Conservation (phyloP, 2,329 filamentous ascomycete species). For the Coniochaeta hoffmannii region DNA sequence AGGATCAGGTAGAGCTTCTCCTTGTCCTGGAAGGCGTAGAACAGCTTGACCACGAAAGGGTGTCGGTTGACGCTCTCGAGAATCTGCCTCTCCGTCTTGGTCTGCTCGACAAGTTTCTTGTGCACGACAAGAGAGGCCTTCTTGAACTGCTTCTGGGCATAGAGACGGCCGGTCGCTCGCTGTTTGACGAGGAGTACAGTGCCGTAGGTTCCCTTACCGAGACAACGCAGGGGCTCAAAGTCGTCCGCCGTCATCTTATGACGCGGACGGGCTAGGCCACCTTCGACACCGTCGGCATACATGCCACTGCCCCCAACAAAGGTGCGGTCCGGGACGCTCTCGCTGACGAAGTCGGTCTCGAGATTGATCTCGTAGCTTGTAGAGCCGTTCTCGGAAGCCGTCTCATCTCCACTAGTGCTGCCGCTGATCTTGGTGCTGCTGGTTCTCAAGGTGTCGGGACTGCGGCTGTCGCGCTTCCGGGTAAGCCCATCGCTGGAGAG, state of each 20-base stretch:
- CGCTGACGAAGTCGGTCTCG: constrained; percentile 77
- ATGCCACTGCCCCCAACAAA: constrained; percentile 5
- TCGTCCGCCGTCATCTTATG: constrained; percentile 89
- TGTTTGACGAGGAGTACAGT: constrained; percentile 94
- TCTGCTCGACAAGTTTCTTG: constrained; percentile 94
- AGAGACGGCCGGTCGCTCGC: constrained; percentile 76
- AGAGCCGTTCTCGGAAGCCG: constrained; percentile 56
- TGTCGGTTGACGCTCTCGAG: constrained; percentile 94
- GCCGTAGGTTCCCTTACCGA: constrained; percentile 94
- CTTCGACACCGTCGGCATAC: constrained; percentile 41
- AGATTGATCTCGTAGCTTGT: constrained; percentile 81
- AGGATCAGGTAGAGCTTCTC: constrained; percentile 97
- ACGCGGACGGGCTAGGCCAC: constrained; percentile 39
- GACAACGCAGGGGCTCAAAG: constrained; percentile 83
- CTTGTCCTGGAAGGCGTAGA: constrained; percentile 96
- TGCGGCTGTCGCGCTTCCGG: constrained; percentile 52
- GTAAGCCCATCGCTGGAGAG: constrained; percentile 38
- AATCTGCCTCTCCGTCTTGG: constrained; percentile 91
- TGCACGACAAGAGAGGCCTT: constrained; percentile 94
- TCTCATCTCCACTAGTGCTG: constrained; percentile 56
- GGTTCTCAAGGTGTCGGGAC: constrained; percentile 20
- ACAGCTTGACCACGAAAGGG: constrained; percentile 96
- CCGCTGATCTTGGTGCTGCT: constrained; percentile 43
- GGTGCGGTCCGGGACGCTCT: constrained; percentile 40
- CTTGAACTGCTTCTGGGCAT: constrained; percentile 97